These are phyloP conservation scores for Irpex sp. DNA, from an alignment of 1,284 basidiomycete species.

Conservation along the genomic window DNA sequence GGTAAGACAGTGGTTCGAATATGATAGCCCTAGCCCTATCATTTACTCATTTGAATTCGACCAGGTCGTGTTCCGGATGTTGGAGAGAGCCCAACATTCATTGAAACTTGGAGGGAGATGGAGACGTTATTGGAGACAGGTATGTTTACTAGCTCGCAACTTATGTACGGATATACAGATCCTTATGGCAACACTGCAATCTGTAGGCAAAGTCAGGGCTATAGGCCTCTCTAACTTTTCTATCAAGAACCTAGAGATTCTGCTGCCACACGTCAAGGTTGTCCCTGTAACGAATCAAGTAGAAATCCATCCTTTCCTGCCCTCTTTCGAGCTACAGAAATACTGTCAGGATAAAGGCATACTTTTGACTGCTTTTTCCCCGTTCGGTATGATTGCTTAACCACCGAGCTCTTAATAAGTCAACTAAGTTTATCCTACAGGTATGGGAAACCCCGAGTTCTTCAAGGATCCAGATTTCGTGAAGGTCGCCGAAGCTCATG, in stretches of 20 bases:
- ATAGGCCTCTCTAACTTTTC: conserved; percentile 72
- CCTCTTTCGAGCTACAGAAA: conserved; percentile 47
- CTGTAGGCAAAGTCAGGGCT: conserved; percentile 38
- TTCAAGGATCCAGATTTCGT: conserved; percentile 26
- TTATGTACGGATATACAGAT: neutral
- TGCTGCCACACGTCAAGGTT: conserved; percentile 34
- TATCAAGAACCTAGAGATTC: conserved; percentile 40
- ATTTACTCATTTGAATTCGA: neutral
- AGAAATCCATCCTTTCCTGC: conserved; percentile 55
- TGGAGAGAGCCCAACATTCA: conserved; percentile 40
- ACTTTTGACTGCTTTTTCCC: conserved; percentile 61
- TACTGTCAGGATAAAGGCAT: conserved; percentile 58
- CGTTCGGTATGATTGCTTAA: conserved; percentile 38
- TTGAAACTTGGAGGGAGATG: conserved; percentile 57
- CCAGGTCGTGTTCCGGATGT: conserved; percentile 25
- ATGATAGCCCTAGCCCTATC: neutral
- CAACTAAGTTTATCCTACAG: conserved; percentile 8
- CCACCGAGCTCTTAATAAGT: too few species aligned
- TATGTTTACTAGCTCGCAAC: neutral
- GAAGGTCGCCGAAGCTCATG: conserved; percentile 40
- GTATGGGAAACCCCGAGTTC: conserved; percentile 20
- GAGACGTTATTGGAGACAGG: conserved; percentile 45
- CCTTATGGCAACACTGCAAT: neutral
- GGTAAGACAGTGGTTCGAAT: conserved; percentile 9
- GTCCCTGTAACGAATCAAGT: conserved; percentile 63